Conservation (phyloP, 768 basidiomycete species). For the Boletus sensibilis region DNA sequence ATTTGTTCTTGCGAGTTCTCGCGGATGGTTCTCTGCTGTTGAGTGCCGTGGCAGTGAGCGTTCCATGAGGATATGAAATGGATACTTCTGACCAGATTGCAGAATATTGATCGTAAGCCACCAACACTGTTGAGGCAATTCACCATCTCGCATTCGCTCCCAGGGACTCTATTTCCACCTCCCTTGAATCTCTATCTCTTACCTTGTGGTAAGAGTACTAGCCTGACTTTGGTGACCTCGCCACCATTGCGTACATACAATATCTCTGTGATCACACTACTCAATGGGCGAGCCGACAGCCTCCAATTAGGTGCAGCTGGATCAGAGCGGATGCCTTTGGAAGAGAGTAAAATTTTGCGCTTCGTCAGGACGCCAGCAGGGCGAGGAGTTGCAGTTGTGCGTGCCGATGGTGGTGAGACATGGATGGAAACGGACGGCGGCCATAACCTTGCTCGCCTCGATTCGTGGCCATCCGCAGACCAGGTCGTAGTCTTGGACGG, state of each 20-base stretch:
- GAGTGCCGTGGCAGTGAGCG: constrained; percentile 67
- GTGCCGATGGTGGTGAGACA: constrained; percentile 58
- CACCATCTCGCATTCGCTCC: constrained; percentile 62
- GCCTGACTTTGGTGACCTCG: constrained; percentile 61
- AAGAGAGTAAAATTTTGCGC: constrained; percentile 53
- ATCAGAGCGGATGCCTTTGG: constrained; percentile 39
- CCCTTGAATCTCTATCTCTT: constrained; percentile 56
- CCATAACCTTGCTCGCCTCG: constrained; percentile 45
- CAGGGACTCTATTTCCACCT: constrained; percentile 45
- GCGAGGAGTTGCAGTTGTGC: constrained; percentile 65
- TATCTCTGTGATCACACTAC: constrained; percentile 58
- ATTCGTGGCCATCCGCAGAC: constrained; percentile 57
- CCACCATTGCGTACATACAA: constrained; percentile 63
- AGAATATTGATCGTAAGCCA: constrained; percentile 90
- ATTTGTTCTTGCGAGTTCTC: constrained; percentile 72
- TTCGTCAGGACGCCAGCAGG: constrained; percentile 82
- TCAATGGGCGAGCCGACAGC: constrained; percentile 57
- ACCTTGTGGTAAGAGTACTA: constrained; percentile 42
- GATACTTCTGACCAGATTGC: constrained; percentile 7
- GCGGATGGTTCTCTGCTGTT: constrained; percentile 72
- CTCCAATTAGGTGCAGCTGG: constrained; percentile 44
- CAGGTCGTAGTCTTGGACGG: constrained; percentile 68
- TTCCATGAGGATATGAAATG: background rate
- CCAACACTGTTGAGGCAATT: constrained; percentile 80
- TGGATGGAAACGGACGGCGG: constrained; percentile 56